These are phyloP conservation scores for Aureobasidium musti DNA, from an alignment of 2,329 filamentous ascomycete species.

Conservation along the genomic window DNA sequence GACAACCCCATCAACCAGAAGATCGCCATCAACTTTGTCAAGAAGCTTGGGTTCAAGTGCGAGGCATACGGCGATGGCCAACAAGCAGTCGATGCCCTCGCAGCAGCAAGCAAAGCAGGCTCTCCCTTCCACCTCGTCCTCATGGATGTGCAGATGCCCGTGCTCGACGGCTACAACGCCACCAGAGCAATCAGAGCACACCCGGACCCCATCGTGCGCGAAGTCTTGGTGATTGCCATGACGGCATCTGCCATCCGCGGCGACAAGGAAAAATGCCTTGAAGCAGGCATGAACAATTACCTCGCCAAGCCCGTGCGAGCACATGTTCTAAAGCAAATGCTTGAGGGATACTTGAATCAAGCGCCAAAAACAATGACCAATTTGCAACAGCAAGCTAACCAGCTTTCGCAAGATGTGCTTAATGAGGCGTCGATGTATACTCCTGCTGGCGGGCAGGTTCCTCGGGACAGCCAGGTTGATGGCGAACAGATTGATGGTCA, in stretches of 20 bases:
- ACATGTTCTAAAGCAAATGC: conserved; percentile 79
- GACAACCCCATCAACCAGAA: conserved; percentile 95
- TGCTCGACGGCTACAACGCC: conserved; percentile 88
- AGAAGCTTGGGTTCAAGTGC: conserved; percentile 80
- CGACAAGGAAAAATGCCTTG: conserved; percentile 92
- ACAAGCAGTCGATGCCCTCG: conserved; percentile 84
- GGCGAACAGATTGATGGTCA: too few relatives aligned
- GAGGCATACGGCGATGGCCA: conserved; percentile 88
- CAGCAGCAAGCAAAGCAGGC: conserved; percentile 68
- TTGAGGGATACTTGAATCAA: conserved; percentile 66
- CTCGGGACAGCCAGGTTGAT: too few relatives aligned
- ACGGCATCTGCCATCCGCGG: conserved; percentile 93
- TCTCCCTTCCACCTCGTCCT: conserved; percentile 84
- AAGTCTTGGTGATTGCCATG: conserved; percentile 94
- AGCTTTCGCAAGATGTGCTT: conserved; percentile 45
- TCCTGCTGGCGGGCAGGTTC: neutral
- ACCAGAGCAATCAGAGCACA: conserved; percentile 81
- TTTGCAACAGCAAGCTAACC: conserved; percentile 50
- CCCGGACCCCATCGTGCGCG: conserved; percentile 70
- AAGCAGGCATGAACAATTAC: conserved; percentile 97
- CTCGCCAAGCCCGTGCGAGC: conserved; percentile 92
- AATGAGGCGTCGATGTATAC: conserved; percentile 11
- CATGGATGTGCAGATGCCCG: conserved; percentile 97
- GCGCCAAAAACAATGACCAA: conserved; percentile 48
- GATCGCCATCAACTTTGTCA: conserved; percentile 88